These are phyloP conservation scores for Venturia asperata DNA, from an alignment of 2,329 filamentous ascomycete genomes.

Conservation along the genomic window DNA sequence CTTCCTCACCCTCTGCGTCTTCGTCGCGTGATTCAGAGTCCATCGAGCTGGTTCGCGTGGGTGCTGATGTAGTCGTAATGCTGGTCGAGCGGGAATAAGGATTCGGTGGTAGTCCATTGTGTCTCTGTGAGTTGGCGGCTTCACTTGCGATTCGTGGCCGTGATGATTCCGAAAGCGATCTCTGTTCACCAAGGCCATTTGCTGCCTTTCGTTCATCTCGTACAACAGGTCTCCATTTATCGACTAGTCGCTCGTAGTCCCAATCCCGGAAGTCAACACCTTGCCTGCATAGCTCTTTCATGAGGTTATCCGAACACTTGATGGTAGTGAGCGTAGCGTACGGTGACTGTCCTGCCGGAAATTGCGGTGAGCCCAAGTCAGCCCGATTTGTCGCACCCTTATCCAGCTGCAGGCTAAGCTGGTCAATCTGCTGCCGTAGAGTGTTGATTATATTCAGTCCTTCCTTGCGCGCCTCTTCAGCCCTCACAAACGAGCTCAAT, in stretches of 20 bases:
- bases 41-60: constrained; percentile 12
- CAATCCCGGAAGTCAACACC: constrained; percentile 33
- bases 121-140: background rate
- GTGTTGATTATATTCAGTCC: constrained; percentile 34
- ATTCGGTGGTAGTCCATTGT: constrained; percentile 2
- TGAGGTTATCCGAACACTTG: constrained; percentile 31
- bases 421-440: constrained; percentile 37
- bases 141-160: constrained; percentile 12
- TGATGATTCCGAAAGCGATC: constrained; percentile 25
- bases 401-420: constrained; percentile 29
- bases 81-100: constrained; percentile 7
- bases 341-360: background rate
- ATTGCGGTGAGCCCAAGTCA: background rate
- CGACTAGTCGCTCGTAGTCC: constrained; percentile 36
- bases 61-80: constrained; percentile 12
- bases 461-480: constrained; percentile 33
- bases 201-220: constrained; percentile 28
- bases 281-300: constrained; percentile 33
- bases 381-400: background rate
- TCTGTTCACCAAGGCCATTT: constrained; percentile 32
- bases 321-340: constrained; percentile 30
- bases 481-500: constrained; percentile 38
- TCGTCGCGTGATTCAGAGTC: constrained; percentile 11
- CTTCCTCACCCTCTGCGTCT: constrained; percentile 20
- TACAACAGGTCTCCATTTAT: constrained; percentile 34